Evolutionary conservation across 345 rosid species (phyloP).

Genomic region (Eucalyptus cloeziana): DNA sequence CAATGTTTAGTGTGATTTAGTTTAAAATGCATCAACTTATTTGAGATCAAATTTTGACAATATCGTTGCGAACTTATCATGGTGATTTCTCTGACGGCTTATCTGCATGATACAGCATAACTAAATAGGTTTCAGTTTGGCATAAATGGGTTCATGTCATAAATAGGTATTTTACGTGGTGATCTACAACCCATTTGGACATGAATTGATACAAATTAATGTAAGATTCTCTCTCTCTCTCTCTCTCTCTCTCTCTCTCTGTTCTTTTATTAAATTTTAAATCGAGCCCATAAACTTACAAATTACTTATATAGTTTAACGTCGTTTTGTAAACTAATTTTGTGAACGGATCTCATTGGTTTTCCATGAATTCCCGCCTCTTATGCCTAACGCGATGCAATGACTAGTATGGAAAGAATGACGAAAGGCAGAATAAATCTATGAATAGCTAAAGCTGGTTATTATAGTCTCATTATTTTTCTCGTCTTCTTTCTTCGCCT

Average conservation of each 20-base stretch:
- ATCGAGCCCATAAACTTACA: neutral
- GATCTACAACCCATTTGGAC: neutral
- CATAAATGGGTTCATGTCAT: neutral
- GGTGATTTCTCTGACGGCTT: neutral
- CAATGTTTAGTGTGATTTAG: neutral
- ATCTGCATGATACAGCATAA: neutral
- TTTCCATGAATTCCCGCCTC: neutral
- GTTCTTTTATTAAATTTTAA: too few species aligned
- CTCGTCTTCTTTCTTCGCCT: neutral
- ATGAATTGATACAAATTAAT: too few species aligned
- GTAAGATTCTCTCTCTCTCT: too few species aligned
- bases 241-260: too few species aligned
- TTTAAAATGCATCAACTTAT: neutral
- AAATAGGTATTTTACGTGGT: neutral
- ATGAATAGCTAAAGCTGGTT: neutral
- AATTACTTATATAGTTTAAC: neutral
- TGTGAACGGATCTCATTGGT: neutral
- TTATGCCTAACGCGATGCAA: neutral
- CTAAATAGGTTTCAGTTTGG: neutral
- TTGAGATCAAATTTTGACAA: neutral
- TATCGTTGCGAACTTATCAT: neutral
- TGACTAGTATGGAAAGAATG: neutral
- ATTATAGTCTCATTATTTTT: neutral
- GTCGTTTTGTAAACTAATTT: neutral
- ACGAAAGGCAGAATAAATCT: neutral